Evolutionary conservation across 371 early-diverging fungal genomes (phyloP).

Genomic region (Rhizopus sp.): DNA sequence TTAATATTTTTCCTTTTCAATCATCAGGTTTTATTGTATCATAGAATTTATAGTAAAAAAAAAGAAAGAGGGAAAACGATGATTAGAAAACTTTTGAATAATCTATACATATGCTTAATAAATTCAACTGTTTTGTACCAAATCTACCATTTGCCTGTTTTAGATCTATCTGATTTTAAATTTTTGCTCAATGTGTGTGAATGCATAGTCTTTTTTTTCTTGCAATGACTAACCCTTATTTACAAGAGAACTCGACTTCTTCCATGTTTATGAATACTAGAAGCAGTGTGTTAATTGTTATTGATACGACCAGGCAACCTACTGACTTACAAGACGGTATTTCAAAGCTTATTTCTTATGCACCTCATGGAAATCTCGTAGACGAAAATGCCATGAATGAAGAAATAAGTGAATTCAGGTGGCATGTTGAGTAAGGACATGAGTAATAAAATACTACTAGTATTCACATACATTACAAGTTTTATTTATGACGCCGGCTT

Average conservation of each 20-base stretch:
- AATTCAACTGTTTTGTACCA: not conserved
- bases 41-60: too few relatives aligned
- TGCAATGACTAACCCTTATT: not conserved
- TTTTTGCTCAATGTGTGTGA: not conserved
- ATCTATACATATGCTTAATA: too few relatives aligned
- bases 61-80: too few relatives aligned
- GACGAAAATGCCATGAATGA: constrained; percentile 49
- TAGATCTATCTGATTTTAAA: not conserved
- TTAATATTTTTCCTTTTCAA: not conserved
- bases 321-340: constrained; percentile 64
- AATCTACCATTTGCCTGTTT: not conserved
- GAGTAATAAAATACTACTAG: not conserved
- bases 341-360: constrained; percentile 54
- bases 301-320: constrained; percentile 54
- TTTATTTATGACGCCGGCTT: constrained; percentile 51
- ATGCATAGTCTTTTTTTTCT: not conserved
- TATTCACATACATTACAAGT: constrained; percentile 21
- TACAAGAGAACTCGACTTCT: not conserved
- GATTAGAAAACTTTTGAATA: too few relatives aligned
- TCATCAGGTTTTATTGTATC: too few relatives aligned
- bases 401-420: constrained; percentile 46
- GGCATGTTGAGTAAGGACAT: constrained; percentile 56
- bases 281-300: constrained; percentile 37
- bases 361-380: constrained; percentile 55
- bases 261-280: not conserved